These are phyloP conservation scores for Acanthamoeba lenticulata DNA, from an alignment of 208 protist species.

Conservation along the genomic window DNA sequence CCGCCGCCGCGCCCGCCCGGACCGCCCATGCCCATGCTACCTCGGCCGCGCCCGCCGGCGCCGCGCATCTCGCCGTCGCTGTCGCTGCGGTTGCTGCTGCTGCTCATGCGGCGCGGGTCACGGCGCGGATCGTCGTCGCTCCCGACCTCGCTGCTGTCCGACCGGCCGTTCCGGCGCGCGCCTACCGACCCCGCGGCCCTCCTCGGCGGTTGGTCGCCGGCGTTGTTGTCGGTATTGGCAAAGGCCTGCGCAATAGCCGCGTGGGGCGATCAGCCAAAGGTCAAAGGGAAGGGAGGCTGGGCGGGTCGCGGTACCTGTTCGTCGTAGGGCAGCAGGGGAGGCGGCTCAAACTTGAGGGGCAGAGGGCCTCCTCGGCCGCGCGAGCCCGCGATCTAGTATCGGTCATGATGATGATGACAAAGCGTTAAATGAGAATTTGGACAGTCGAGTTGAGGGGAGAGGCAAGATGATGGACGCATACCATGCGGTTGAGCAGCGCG, in stretches of 20 bases:
- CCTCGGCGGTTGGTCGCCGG: not conserved
- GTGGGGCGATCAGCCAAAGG: not conserved
- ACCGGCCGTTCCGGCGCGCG: not conserved
- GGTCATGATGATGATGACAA: too few species aligned
- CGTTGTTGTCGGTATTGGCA: too few species aligned
- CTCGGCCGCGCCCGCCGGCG: too few species aligned
- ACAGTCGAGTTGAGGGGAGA: not conserved
- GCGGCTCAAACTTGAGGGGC: not conserved
- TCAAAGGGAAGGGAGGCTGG: not conserved
- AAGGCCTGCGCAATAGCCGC: not conserved
- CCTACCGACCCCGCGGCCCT: not conserved
- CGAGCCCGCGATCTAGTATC: not conserved
- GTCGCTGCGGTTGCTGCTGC: not conserved
- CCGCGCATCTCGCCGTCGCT: not conserved
- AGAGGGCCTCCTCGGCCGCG: not conserved
- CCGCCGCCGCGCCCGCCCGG: not conserved
- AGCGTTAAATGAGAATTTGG: too few species aligned
- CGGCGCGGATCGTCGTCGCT: too few species aligned
- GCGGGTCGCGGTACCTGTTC: not conserved
- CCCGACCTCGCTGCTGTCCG: not conserved
- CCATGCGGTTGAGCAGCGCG: not conserved
- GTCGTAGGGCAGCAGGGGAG: not conserved
- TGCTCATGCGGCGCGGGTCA: too few species aligned
- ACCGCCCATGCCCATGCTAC: too few species aligned
- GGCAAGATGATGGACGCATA: not conserved